Conservation (phyloP, 225 moss, liverwort and hornwort species). For the Polytrichum formosum region DNA sequence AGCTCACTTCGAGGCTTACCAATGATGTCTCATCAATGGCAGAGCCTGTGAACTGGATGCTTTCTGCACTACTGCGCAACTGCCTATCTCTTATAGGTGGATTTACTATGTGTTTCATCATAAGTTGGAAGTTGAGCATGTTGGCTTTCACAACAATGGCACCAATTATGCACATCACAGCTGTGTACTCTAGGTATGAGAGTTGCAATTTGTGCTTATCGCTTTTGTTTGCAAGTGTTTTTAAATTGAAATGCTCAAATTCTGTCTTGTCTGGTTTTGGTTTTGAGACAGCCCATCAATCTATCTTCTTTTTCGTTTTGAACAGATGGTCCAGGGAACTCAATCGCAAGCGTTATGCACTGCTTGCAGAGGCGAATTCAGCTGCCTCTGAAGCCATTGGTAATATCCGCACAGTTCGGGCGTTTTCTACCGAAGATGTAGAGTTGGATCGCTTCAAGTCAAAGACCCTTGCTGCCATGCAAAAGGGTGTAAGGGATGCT, state of each 20-base stretch:
- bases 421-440: constrained; percentile 95
- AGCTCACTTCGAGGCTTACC: constrained; percentile 96
- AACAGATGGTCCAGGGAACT: constrained; percentile 94
- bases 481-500: constrained; percentile 94
- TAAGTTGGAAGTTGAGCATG: constrained; percentile 99
- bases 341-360: constrained; percentile 94
- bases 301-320: not conserved
- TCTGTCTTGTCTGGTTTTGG: not conserved
- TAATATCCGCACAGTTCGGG: constrained; percentile 93
- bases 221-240: not conserved
- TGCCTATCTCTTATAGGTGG: constrained; percentile 70
- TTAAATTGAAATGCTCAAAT: not conserved
- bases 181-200: constrained; percentile 81
- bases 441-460: constrained; percentile 93
- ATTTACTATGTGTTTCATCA: constrained; percentile 83
- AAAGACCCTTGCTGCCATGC: constrained; percentile 83
- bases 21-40: constrained; percentile 99
- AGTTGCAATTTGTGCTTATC: not conserved
- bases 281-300: not conserved
- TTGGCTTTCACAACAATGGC: constrained; percentile 99
- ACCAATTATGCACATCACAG: constrained; percentile 99
- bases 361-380: constrained; percentile 97
- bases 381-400: constrained; percentile 96
- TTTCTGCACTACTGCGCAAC: constrained; percentile 89
- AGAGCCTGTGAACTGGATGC: constrained; percentile 99